phyloP scores from a whole-genome alignment of 495 filamentous ascomycete genomes.

The Copromyces sp. region DNA sequence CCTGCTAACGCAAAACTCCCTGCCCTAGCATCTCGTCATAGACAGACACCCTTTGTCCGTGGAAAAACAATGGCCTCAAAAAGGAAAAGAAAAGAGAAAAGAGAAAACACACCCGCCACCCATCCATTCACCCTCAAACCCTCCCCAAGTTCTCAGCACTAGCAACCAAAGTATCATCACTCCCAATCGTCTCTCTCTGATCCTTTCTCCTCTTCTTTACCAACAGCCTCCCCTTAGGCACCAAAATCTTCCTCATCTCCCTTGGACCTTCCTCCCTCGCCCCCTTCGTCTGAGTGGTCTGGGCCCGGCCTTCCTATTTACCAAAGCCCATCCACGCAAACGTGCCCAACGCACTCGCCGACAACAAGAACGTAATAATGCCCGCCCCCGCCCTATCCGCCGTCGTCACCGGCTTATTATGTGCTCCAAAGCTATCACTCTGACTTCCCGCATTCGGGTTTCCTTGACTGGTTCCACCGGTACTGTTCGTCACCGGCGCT shows the following conservation, averaged over 20 bases:
- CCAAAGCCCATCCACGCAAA: conserved; percentile 41
- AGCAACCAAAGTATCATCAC: background rate
- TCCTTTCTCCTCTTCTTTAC: background rate
- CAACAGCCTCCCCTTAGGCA: background rate
- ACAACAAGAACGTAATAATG: conserved; percentile 47
- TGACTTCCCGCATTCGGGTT: conserved; percentile 49
- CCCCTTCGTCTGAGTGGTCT: background rate
- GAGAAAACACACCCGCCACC: background rate
- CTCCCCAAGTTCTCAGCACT: background rate
- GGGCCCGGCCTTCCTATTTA: conserved; percentile 1
- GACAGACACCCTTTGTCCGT: background rate
- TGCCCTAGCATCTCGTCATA: background rate
- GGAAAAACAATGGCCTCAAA: background rate
- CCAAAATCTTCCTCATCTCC: background rate
- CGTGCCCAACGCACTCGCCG: conserved; percentile 25
- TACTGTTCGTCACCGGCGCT: conserved; percentile 44
- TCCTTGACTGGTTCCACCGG: conserved; percentile 56
- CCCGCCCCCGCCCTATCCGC: conserved; percentile 57
- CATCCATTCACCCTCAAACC: background rate
- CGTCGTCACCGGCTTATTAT: conserved; percentile 33
- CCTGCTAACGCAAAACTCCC: background rate
- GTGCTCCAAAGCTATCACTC: conserved; percentile 8
- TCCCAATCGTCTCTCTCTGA: background rate
- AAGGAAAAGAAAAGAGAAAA: background rate
- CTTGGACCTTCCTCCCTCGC: background rate